phyloP scores from a whole-genome alignment of 495 filamentous ascomycete species.

The Rusavskia elegans region DNA sequence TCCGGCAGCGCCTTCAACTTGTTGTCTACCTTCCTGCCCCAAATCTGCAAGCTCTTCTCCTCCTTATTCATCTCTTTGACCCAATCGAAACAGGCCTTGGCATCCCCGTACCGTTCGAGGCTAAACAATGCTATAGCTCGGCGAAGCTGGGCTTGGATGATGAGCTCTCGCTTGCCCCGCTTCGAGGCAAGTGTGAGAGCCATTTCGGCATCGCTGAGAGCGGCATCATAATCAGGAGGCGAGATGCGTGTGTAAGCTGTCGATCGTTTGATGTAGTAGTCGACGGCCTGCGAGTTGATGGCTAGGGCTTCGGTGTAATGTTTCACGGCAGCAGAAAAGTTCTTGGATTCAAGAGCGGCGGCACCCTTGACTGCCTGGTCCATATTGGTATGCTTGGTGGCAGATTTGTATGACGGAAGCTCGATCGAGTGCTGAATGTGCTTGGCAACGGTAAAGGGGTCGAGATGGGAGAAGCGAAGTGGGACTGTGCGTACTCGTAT shows the following conservation, averaged over 20 bases:
- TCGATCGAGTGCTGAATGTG: too few relatives aligned
- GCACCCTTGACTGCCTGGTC: constrained; percentile 45
- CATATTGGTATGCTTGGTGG: constrained; percentile 20
- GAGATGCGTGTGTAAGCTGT: constrained; percentile 61
- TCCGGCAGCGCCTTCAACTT: constrained; percentile 38
- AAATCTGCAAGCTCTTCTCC: constrained; percentile 47
- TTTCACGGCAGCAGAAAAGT: constrained; percentile 51
- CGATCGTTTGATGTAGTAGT: constrained; percentile 79
- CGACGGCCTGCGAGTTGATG: constrained; percentile 46
- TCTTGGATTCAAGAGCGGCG: constrained; percentile 43
- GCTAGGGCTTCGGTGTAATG: constrained; percentile 65
- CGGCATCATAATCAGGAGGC: constrained; percentile 32
- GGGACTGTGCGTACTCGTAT: too few relatives aligned
- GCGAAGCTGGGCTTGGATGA: constrained; percentile 66
- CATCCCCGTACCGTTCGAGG: constrained; percentile 59
- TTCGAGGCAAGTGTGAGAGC: constrained; percentile 53
- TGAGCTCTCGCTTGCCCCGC: constrained; percentile 65
- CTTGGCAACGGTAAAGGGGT: too few relatives aligned
- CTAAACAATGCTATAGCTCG: constrained; percentile 59
- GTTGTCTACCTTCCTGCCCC: constrained; percentile 39
- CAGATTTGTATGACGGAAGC: too few relatives aligned
- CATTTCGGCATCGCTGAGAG: constrained; percentile 67
- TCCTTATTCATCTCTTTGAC: constrained; percentile 44
- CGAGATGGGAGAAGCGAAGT: too few relatives aligned
- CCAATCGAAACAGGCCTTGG: constrained; percentile 52